Conservation (phyloP, 2,329 filamentous ascomycete species). For the Aureobasidium pullulans region DNA sequence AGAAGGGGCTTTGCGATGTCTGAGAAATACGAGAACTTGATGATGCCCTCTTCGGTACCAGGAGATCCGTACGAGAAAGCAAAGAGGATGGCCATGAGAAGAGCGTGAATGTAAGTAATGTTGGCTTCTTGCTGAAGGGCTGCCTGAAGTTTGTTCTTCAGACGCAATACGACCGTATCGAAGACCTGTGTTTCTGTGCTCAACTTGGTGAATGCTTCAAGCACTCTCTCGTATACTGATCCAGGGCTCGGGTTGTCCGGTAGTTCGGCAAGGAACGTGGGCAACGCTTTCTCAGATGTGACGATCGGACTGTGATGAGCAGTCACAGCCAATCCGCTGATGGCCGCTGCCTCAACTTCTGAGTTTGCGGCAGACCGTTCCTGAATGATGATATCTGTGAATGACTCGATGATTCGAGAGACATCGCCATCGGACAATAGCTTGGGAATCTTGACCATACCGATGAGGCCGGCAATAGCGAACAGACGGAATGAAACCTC, state of each 20-base stretch:
- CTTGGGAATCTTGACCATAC: slow-evolving; percentile 35
- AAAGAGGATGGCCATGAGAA: slow-evolving; percentile 55
- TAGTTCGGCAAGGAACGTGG: slow-evolving; percentile 57
- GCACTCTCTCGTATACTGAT: slow-evolving; percentile 45
- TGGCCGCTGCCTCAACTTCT: slow-evolving; percentile 52
- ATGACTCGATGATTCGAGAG: slow-evolving; percentile 48
- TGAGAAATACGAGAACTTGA: slow-evolving; percentile 37
- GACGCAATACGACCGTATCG: slow-evolving; percentile 53
- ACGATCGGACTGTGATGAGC: slow-evolving; percentile 55
- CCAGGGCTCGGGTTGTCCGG: slow-evolving; percentile 47
- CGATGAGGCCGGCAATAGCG: slow-evolving; percentile 37
- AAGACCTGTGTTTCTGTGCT: slow-evolving; percentile 56
- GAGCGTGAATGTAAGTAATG: slow-evolving; percentile 49
- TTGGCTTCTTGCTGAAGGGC: slow-evolving; percentile 47
- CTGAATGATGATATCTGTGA: slow-evolving; percentile 54
- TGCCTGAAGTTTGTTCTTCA: slow-evolving; percentile 56
- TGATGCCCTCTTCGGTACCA: slow-evolving; percentile 36
- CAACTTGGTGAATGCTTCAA: slow-evolving; percentile 59
- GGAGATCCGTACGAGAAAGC: slow-evolving; percentile 47
- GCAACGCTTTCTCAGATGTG: slow-evolving; percentile 58
- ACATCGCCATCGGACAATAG: slow-evolving; percentile 37
- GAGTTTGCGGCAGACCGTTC: slow-evolving; percentile 50
- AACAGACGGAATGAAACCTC: slow-evolving; percentile 44
- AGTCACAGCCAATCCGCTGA: slow-evolving; percentile 52
- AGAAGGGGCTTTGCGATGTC: slow-evolving; percentile 40